Base-by-base conservation (phyloP, 2,329 filamentous ascomycete genomes). In the Trichoderma afroharzianum region DNA sequence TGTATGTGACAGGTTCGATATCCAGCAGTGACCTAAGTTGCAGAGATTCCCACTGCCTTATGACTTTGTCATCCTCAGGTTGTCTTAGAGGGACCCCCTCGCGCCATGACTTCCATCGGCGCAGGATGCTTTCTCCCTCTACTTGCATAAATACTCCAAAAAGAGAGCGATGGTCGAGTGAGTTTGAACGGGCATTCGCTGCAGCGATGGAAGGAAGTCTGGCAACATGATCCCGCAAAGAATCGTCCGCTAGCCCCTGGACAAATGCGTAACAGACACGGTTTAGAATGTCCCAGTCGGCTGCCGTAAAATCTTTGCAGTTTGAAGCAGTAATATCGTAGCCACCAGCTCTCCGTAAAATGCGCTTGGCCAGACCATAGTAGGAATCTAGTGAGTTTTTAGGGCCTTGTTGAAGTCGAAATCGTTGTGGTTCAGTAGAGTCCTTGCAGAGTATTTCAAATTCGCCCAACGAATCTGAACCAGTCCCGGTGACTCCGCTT, bases 91-190 rank as follows among this genome's bases (percentile, higher is more conserved):
- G 39, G 61, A 70, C 18, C 76, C 75, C 55, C 72, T 74, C 26
- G 75, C 68, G 73, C 47, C 73, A 78, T 8, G 72, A 70, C 43
- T 79, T 75, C 80, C 78, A 81, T 3, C 81, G 76, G 76, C 86
- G 82, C 1, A 86, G 80, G 26, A 89, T 77, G 24, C 81, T 80
- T 75, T 91, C 88, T 8, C 88, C 88, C 75, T 91, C 88, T 2
- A 84, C 78, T 73, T 90, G 87, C 15, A 81, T 84, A 72, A 82
- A 84, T 3, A 88, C 83, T 0, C 87, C 87, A n/a, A 82, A 79
- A 1, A 91, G 83, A 4, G 88, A 87, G 50, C 86, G 84, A 71
- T 81, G 78, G 63, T 78, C 79, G 6, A 79, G 74, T 3, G 73
- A 66, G 3, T 77, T 76, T 0, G 76, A 68, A 11, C n/a, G 26